Conservation (phyloP, 2,329 filamentous ascomycete genomes). For the Botrytis deweyae region DNA sequence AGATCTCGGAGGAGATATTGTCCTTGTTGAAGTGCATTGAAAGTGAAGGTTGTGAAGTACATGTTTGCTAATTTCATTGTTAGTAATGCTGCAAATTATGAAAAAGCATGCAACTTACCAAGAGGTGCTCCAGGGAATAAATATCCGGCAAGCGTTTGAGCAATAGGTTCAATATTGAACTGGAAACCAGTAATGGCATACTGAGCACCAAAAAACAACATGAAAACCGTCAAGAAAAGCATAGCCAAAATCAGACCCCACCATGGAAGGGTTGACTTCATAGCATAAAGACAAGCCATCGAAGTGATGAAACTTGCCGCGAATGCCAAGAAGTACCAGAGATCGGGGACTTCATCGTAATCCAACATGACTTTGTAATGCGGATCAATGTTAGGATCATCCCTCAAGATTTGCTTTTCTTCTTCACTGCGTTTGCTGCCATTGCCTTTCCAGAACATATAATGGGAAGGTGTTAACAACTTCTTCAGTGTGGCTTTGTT, state of each 20-base stretch:
- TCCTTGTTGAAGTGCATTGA: constrained; percentile 47
- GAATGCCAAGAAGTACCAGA: constrained; percentile 54
- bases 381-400: constrained; percentile 40
- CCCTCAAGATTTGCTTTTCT: constrained; percentile 25
- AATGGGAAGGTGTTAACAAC: constrained; percentile 29
- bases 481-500: constrained; percentile 30
- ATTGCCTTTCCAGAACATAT: constrained; percentile 31
- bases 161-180: constrained; percentile 48
- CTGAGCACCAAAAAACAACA: constrained; percentile 37
- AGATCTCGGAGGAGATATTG: constrained; percentile 49
- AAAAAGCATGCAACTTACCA: constrained; percentile 13
- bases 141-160: constrained; percentile 50
- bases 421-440: constrained; percentile 22
- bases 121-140: constrained; percentile 57
- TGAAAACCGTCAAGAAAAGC: constrained; percentile 37
- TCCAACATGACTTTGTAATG: constrained; percentile 46
- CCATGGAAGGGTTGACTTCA: constrained; percentile 50
- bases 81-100: neutral
- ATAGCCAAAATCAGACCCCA: constrained; percentile 37
- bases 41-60: constrained; percentile 71
- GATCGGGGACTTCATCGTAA: constrained; percentile 55
- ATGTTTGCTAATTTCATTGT: constrained; percentile 53
- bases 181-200: constrained; percentile 50
- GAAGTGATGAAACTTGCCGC: constrained; percentile 48
- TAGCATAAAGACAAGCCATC: constrained; percentile 48